phyloP scores from a whole-genome alignment of 2,329 filamentous ascomycete genomes.

The Pseudogymnoascus sp. region DNA sequence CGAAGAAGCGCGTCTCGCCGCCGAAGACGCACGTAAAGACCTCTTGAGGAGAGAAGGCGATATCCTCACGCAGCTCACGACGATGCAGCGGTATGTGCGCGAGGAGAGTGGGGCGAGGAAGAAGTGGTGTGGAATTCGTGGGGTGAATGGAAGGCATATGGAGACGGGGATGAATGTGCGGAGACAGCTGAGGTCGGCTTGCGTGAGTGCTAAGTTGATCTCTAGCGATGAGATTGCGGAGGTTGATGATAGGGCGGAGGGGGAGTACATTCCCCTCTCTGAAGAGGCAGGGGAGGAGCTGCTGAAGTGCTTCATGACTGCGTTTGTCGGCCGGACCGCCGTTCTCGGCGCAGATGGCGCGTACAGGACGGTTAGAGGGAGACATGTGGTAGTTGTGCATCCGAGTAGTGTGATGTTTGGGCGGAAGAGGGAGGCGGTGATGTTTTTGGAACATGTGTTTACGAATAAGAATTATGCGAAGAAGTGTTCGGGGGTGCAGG shows the following conservation, averaged over 20 bases:
- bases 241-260: background rate
- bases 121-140: slow-evolving; percentile 51
- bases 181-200: slow-evolving; percentile 51
- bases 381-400: slow-evolving; percentile 54
- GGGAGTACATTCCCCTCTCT: slow-evolving; percentile 41
- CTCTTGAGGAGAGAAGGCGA: slow-evolving; percentile 56
- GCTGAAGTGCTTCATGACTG: slow-evolving; percentile 54
- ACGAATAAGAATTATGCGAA: slow-evolving; percentile 61
- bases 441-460: slow-evolving; percentile 61
- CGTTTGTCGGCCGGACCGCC: slow-evolving; percentile 55
- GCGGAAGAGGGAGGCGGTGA: slow-evolving; percentile 56
- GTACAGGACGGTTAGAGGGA: slow-evolving; percentile 53
- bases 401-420: slow-evolving; percentile 56
- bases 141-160: slow-evolving; percentile 54
- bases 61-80: slow-evolving; percentile 55
- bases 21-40: slow-evolving; percentile 47
- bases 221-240: background rate
- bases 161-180: slow-evolving; percentile 55
- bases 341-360: slow-evolving; percentile 52
- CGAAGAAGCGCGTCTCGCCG: slow-evolving; percentile 48
- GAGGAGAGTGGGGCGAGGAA: slow-evolving; percentile 42
- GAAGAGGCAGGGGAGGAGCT: slow-evolving; percentile 48
- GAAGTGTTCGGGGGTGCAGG: slow-evolving; percentile 55
- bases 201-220: slow-evolving; percentile 42
- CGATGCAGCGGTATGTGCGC: slow-evolving; percentile 53